A percentile compares a stretch with the other conserved stretches of the same genome.
Evolutionary conservation across 2,329 filamentous ascomycete genomes (phyloP).

Genomic region (Calonectria honghensis): DNA sequence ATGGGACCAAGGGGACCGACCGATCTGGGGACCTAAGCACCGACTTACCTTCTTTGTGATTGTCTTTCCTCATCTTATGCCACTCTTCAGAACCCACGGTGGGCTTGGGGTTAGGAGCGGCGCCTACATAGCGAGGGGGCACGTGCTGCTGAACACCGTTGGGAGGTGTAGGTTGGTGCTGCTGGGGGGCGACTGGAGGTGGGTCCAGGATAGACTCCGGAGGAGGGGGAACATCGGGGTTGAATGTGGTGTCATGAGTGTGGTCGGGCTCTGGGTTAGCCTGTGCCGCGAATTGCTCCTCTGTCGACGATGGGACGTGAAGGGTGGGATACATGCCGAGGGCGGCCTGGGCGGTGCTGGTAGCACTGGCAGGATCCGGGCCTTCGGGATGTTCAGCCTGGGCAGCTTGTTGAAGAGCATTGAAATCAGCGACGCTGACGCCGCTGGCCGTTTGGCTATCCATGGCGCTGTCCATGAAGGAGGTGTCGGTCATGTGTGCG

Average conservation of each 20-base stretch:
- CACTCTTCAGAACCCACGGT: constrained; percentile 97
- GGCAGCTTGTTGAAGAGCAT: constrained; percentile 73
- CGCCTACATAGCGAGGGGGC: constrained; percentile 60
- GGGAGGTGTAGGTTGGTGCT: constrained; percentile 59
- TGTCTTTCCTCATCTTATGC: constrained; percentile 98
- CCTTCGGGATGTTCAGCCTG: constrained; percentile 67
- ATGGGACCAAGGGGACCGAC: background rate
- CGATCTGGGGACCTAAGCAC: background rate
- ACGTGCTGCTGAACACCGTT: constrained; percentile 63
- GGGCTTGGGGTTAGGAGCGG: constrained; percentile 78
- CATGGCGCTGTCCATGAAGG: constrained; percentile 74
- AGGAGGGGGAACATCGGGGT: constrained; percentile 57
- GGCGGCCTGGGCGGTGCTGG: constrained; percentile 76
- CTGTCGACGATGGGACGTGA: constrained; percentile 74
- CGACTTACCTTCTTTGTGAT: constrained; percentile 96
- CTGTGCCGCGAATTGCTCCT: constrained; percentile 77
- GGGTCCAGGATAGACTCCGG: constrained; percentile 58
- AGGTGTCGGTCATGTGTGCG: constrained; percentile 68
- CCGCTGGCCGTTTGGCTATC: constrained; percentile 64
- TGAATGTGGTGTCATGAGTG: constrained; percentile 59
- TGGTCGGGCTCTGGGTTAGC: constrained; percentile 60
- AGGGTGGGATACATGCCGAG: constrained; percentile 77
- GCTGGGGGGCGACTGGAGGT: constrained; percentile 47
- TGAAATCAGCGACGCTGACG: constrained; percentile 73
- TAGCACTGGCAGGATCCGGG: constrained; percentile 71